Percentiles rank a stretch among this genome's conserved stretches.
phyloP scores from a whole-genome alignment of 768 basidiomycete species.

The Tulasnella sp. region DNA sequence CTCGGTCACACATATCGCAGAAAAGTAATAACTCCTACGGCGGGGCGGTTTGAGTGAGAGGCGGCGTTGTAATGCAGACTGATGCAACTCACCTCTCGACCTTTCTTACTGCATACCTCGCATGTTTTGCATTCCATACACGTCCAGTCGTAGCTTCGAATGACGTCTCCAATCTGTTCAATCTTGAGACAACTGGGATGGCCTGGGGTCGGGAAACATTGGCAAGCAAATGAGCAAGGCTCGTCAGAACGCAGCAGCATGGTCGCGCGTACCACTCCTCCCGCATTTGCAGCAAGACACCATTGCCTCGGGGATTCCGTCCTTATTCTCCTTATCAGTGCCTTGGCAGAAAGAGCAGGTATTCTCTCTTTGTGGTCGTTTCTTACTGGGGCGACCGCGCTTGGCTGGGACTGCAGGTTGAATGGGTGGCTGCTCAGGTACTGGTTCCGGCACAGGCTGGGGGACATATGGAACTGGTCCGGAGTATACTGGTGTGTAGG shows the following conservation, averaged over 20 bases:
- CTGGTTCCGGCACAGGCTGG: slow-evolving; percentile 6
- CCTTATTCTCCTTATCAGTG: slow-evolving; percentile 56
- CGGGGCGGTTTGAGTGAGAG: slow-evolving; percentile 24
- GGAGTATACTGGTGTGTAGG: not conserved
- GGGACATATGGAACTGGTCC: slow-evolving; percentile 1
- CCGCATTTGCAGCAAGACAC: slow-evolving; percentile 79
- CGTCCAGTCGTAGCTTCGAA: slow-evolving; percentile 75
- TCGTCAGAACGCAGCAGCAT: slow-evolving; percentile 4
- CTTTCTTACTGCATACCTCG: slow-evolving; percentile 78
- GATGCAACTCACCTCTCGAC: slow-evolving; percentile 69
- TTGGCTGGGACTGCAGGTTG: slow-evolving; percentile 22
- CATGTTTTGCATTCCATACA: slow-evolving; percentile 92
- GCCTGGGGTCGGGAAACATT: slow-evolving; percentile 44
- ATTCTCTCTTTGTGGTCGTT: slow-evolving; percentile 47
- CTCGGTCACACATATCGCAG: slow-evolving; percentile 93
- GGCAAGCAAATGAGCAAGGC: not conserved
- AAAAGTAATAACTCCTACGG: slow-evolving; percentile 73
- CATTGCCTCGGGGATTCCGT: slow-evolving; percentile 60
- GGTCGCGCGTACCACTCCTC: slow-evolving; percentile 60
- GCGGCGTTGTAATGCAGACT: not conserved
- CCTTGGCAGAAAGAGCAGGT: slow-evolving; percentile 80
- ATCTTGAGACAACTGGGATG: slow-evolving; percentile 85
- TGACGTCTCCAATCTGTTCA: slow-evolving; percentile 51
- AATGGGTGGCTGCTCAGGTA: not conserved
- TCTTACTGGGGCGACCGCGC: slow-evolving; percentile 39